Evolutionary conservation across 1,284 basidiomycete species (phyloP).

Genomic region (Meira nashicola): DNA sequence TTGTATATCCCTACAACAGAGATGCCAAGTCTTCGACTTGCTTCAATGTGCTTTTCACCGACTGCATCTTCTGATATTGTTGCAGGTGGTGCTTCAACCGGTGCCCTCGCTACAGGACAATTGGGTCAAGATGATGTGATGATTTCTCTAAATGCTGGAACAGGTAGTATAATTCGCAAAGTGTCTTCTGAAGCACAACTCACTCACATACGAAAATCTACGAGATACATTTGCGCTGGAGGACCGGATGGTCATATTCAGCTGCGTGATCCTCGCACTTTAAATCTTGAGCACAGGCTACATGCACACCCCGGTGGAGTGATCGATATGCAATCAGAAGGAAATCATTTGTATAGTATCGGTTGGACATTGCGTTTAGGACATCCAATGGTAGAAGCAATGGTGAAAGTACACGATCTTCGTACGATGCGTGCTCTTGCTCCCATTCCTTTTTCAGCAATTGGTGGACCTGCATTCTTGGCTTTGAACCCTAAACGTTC

Average conservation of each 20-base stretch:
- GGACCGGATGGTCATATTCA: slow-evolving; percentile 45
- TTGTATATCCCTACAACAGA: background rate
- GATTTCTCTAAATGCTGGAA: slow-evolving; percentile 39
- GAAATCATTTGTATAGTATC: slow-evolving; percentile 45
- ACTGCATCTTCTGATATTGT: slow-evolving; percentile 44
- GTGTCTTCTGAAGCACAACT: slow-evolving; percentile 42
- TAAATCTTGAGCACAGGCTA: slow-evolving; percentile 42
- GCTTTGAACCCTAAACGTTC: slow-evolving; percentile 74
- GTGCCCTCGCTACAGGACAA: background rate
- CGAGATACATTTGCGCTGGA: slow-evolving; percentile 34
- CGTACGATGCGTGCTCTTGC: slow-evolving; percentile 73
- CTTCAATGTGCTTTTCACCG: slow-evolving; percentile 45
- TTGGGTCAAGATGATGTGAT: slow-evolving; percentile 32
- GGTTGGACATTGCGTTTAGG: slow-evolving; percentile 61
- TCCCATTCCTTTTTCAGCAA: slow-evolving; percentile 71
- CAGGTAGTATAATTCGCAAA: slow-evolving; percentile 37
- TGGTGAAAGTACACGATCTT: slow-evolving; percentile 88
- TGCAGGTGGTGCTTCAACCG: slow-evolving; percentile 32
- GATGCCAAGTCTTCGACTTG: slow-evolving; percentile 22
- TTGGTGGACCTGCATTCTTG: slow-evolving; percentile 80
- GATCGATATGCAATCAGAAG: slow-evolving; percentile 49
- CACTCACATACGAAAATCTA: slow-evolving; percentile 39
- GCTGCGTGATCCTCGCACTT: slow-evolving; percentile 47
- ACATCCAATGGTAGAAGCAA: slow-evolving; percentile 79
- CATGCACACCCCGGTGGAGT: slow-evolving; percentile 51